Conservation (phyloP, 768 basidiomycete species). For the Lactarius tabidus region DNA sequence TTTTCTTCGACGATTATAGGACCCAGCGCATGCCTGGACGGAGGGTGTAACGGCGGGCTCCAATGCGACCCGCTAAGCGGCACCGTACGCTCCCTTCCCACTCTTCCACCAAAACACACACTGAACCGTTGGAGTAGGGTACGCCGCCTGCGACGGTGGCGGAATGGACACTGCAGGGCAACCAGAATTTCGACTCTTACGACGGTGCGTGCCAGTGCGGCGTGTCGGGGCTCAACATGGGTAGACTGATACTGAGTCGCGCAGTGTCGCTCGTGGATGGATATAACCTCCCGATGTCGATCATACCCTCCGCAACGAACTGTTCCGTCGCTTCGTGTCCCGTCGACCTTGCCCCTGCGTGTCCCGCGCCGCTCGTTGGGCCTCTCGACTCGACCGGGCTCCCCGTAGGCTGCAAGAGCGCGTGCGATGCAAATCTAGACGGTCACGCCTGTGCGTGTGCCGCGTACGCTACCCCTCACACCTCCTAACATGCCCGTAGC, state of each 20-base stretch:
- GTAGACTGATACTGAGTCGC: not conserved
- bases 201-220: constrained; percentile 37
- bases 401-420: constrained; percentile 58
- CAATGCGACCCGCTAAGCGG: constrained; percentile 27
- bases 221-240: no score
- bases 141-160: constrained; percentile 69
- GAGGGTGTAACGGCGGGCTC: constrained; percentile 31
- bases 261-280: constrained; percentile 64
- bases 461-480: no score
- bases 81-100: constrained; percentile 21
- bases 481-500: constrained; percentile 26
- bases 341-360: constrained; percentile 33
- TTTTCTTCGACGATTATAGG: constrained; percentile 26
- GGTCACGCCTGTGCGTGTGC: constrained; percentile 33
- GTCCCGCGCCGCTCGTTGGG: constrained; percentile 48
- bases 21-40: constrained; percentile 27
- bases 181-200: constrained; percentile 49
- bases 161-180: constrained; percentile 55
- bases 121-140: constrained; percentile 36
- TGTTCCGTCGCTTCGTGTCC: constrained; percentile 30
- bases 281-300: constrained; percentile 34
- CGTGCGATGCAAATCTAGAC: constrained; percentile 44
- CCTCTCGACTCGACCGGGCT: constrained; percentile 51
- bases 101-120: not conserved
- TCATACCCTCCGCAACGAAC: constrained; percentile 28